Evolutionary conservation across 2,329 filamentous ascomycete genomes (phyloP).

Genomic region (Penicillium brasilianum): DNA sequence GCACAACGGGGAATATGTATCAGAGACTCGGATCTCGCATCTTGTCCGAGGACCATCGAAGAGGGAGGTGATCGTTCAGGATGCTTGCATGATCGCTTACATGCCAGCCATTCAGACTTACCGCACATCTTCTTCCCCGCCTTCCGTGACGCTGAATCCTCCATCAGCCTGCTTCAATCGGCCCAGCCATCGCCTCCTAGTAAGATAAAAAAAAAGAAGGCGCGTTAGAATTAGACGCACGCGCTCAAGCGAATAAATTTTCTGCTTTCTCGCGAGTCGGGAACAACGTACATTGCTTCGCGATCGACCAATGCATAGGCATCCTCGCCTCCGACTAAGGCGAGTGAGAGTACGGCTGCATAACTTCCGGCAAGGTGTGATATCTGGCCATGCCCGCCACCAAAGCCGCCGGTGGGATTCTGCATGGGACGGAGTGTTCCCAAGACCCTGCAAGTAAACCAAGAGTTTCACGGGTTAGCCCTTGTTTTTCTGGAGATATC

Average conservation of each 20-base stretch:
- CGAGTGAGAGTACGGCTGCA: conserved; percentile 77
- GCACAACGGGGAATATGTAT: conserved; percentile 24
- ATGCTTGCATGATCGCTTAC: not conserved
- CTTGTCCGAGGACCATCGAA: conserved; percentile 16
- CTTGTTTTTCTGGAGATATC: not conserved
- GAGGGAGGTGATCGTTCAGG: not conserved
- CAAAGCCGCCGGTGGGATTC: conserved; percentile 83
- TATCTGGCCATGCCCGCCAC: conserved; percentile 87
- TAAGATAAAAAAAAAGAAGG: too few species aligned
- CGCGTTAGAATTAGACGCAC: conserved; percentile 29
- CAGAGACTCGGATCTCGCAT: conserved; percentile 23
- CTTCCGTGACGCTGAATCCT: conserved; percentile 84
- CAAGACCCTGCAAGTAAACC: conserved; percentile 56
- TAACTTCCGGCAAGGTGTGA: conserved; percentile 91
- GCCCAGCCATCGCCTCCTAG: conserved; percentile 82
- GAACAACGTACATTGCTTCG: conserved; percentile 65
- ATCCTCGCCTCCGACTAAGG: conserved; percentile 76
- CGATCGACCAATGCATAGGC: conserved; percentile 79
- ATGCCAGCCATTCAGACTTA: conserved; percentile 49
- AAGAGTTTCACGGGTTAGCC: not conserved
- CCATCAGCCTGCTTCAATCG: conserved; percentile 83
- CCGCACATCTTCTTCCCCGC: conserved; percentile 92
- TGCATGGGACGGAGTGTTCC: conserved; percentile 81
- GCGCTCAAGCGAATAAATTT: conserved; percentile 4
- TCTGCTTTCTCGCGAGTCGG: not conserved